phyloP scores from a whole-genome alignment of 805 yeast genomes.

The Brettanomyces sp. region DNA sequence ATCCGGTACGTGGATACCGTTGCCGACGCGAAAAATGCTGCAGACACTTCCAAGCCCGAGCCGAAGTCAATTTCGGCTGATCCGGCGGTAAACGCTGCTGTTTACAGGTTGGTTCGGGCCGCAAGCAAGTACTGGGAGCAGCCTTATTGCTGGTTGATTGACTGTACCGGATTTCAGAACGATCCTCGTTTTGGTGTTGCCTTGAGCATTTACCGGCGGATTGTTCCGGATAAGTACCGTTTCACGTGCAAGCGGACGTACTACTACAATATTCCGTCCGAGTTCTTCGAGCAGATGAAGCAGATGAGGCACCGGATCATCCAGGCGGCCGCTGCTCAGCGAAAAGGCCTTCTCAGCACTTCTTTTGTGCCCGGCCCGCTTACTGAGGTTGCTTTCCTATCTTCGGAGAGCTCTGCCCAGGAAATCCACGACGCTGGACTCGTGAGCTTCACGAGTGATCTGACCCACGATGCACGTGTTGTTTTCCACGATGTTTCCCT shows the following conservation, averaged over 20 bases:
- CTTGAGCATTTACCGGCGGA: conserved; percentile 15
- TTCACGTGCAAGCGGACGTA: conserved; percentile 45
- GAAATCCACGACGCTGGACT: conserved; percentile 36
- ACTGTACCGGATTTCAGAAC: conserved; percentile 50
- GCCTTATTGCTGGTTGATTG: conserved; percentile 52
- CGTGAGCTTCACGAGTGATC: conserved; percentile 30
- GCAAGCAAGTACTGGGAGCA: conserved; percentile 66
- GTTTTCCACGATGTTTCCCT: conserved; percentile 42
- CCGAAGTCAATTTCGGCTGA: conserved; percentile 8
- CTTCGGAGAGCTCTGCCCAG: conserved; percentile 36
- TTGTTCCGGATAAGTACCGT: conserved; percentile 41
- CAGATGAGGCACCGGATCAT: conserved; percentile 1
- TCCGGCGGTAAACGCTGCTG: conserved; percentile 33
- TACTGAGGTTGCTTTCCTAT: conserved; percentile 26
- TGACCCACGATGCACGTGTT: conserved; percentile 41
- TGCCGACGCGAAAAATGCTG: not conserved
- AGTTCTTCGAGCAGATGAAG: conserved; percentile 11
- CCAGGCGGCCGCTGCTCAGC: not conserved
- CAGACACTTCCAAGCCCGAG: conserved; percentile 14
- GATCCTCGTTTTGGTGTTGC: conserved; percentile 6
- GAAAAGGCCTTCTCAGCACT: not conserved
- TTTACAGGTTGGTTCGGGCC: conserved; percentile 54
- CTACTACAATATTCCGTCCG: conserved; percentile 39
- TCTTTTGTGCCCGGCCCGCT: conserved; percentile 3
- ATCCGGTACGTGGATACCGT: not conserved